Evolutionary conservation across 176 grass and related monocot genomes (phyloP), one percentile per base, ranked within the genome.

Genomic region (Areca catechu): DNA sequence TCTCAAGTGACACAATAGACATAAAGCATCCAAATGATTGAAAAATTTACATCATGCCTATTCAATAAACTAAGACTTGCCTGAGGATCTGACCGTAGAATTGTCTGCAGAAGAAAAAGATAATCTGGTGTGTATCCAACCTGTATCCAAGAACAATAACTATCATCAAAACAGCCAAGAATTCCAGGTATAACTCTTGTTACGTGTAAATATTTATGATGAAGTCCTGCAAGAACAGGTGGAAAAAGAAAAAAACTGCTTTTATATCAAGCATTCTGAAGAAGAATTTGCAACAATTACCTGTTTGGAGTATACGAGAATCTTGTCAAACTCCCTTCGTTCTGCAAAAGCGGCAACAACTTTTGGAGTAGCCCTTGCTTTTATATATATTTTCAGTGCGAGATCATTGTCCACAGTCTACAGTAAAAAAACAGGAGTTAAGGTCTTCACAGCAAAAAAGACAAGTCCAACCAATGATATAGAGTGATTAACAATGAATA

Each of bases 291-390:
- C 9, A 43, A 43, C 34, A 16, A 17, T 7, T 62, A 72, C 70
- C 70, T 72, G 70, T 58, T 72, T 72, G 19, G 70, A 72, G 58
- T 72, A 72, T 23, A 72, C 55, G 54, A 72, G 70, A 54, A 72
- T 72, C 50, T 72, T 65, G 48, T 90, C 86, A 24, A 90, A 90
- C 48, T 90, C 82, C 78, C 86, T 92, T 63, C 84, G 80, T 75
- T 98, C 93, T 71, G 88, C 93, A 92, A 98, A 98, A 85, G 87
- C 87, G 63, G 93, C 88, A 68, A 98, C 93, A 57, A 92, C 93
- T 85, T 98, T 98, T 51, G 93, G 93, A 20, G 88, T 98, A 67
- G 93, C 88, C 76, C 84, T 98, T 16, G 93, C 93, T 81, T 98
- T 92, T 76, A 98, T 92, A 62, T 85, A 98, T 66, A 98, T 92